These are phyloP conservation scores for Chaetoceros tenuissimus DNA, from an alignment of 108 stramenopile genomes.

Conservation along the genomic window DNA sequence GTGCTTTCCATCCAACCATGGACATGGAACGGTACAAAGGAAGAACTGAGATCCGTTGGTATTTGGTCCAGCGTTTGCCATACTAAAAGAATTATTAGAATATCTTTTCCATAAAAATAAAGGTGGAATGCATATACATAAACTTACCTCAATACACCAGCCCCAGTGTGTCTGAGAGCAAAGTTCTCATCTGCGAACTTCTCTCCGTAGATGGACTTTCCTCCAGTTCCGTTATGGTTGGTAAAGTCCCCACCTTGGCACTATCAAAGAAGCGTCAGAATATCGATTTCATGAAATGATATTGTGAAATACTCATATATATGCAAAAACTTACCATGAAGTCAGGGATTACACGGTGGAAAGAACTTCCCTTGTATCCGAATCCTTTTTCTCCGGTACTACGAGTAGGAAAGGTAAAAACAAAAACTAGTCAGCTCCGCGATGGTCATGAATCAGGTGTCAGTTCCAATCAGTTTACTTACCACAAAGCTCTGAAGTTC, in stretches of 20 bases:
- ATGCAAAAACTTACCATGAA: constrained; percentile 57
- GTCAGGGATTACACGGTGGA: constrained; percentile 94
- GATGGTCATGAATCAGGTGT: neutral
- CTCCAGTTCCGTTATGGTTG: constrained; percentile 72
- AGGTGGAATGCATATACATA: no score
- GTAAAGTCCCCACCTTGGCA: constrained; percentile 79
- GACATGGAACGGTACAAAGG: constrained; percentile 56
- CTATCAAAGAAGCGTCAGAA: neutral
- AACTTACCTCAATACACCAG: no score
- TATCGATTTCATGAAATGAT: constrained; percentile 16
- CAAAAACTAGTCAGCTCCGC: neutral
- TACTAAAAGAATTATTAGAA: no score
- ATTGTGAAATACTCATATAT: constrained; percentile 17
- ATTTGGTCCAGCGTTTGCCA: constrained; percentile 87
- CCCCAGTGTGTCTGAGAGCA: constrained; percentile 30
- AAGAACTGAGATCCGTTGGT: constrained; percentile 77
- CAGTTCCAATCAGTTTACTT: neutral
- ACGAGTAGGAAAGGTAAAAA: constrained; percentile 2
- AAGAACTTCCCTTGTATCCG: constrained; percentile 80
- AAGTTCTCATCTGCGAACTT: constrained; percentile 81
- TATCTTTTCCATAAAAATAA: no score
- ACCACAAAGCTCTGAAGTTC: constrained; percentile 49
- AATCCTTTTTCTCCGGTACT: constrained; percentile 85
- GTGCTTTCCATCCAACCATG: constrained; percentile 87
- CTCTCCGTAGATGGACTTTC: constrained; percentile 75